Evolutionary conservation across 2,329 filamentous ascomycete species (phyloP).

Genomic region (Huntiella moniliformis): DNA sequence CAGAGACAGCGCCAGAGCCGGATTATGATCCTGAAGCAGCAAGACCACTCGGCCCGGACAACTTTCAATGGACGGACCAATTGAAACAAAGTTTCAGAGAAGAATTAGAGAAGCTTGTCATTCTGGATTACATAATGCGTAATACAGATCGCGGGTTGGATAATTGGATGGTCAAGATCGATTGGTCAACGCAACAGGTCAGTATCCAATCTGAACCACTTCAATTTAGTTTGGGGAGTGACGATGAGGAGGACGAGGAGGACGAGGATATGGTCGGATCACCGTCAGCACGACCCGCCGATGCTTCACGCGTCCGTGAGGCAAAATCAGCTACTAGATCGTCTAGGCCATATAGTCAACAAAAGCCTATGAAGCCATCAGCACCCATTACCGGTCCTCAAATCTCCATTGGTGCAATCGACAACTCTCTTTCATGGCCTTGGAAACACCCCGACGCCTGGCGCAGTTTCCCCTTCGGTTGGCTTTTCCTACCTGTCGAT

Average conservation of each 20-base stretch:
- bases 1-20: conserved; percentile 29
- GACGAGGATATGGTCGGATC: conserved; percentile 20
- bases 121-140: conserved; percentile 96
- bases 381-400: conserved; percentile 27
- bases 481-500: conserved; percentile 92
- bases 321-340: conserved; percentile 22
- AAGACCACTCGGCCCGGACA: conserved; percentile 25
- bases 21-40: conserved; percentile 21
- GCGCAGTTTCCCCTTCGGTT: conserved; percentile 87
- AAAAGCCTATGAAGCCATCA: conserved; percentile 72
- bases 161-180: conserved; percentile 99
- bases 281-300: conserved; percentile 31
- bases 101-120: conserved; percentile 89
- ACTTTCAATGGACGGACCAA: conserved; percentile 70
- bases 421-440: conserved; percentile 95
- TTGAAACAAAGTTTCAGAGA: conserved; percentile 87
- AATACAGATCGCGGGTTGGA: conserved; percentile 93
- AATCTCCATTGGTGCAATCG: conserved; percentile 77
- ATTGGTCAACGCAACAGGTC: conserved; percentile 65
- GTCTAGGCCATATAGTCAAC: conserved; percentile 52
- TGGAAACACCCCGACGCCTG: conserved; percentile 97
- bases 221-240: conserved; percentile 41
- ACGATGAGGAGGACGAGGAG: conserved; percentile 25
- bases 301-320: conserved; percentile 24
- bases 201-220: conserved; percentile 70